Base-by-base conservation (phyloP, 2,329 filamentous ascomycete genomes). In the Phialemoniopsis sp. region DNA sequence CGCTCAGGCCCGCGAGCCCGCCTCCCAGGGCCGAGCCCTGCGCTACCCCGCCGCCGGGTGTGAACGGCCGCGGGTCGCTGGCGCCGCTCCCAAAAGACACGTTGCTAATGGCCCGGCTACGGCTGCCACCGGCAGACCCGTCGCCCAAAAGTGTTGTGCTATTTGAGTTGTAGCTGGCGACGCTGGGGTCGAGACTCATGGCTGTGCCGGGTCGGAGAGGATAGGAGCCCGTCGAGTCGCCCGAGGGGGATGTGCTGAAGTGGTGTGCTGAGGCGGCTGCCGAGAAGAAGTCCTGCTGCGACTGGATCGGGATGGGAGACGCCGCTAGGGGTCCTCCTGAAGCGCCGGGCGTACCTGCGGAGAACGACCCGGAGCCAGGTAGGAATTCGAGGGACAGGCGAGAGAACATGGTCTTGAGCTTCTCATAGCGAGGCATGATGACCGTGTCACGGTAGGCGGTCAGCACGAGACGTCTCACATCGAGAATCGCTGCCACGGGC, bases 391-490 rank as follows among this genome's bases (percentile, higher is more conserved):
- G 79, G 4, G 85, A 90, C 0, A 97, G 73, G 3, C 91, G 82
- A 3, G 88, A 95, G 65, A 96, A 96, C 41, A 93, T 91, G 7
- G 81, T 79, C 68, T 93, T 94, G 17, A 98, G 77, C 7, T 80
- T 82, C 40, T 96, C 90, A 62, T 95, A 93, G 37, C 91, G 82
- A 2, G 89, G 88, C 1, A 98, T 68, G 36, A 98, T 88, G 41
- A 98, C 80, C 15, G 78, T 82, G 60, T 98, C 93, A 38, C 93
- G 82, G 65, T 93, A 98, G 4, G 87, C 81, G 16, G 89, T 82
- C 15, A 98, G 76, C 0, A 95, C 89, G 32, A 97, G 82, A 17
- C 89, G 79, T n/a, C 91, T 81, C 1, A 97, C 85, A 50, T 97
- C 90, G 3, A 96, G 74, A 31, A 85, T 74, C 21, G 62, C 60